A percentile compares a stretch with the other conserved stretches of the same genome.
Evolutionary conservation across 345 rosid genomes (phyloP).

Genomic region (Mallotus nudiflorus): DNA sequence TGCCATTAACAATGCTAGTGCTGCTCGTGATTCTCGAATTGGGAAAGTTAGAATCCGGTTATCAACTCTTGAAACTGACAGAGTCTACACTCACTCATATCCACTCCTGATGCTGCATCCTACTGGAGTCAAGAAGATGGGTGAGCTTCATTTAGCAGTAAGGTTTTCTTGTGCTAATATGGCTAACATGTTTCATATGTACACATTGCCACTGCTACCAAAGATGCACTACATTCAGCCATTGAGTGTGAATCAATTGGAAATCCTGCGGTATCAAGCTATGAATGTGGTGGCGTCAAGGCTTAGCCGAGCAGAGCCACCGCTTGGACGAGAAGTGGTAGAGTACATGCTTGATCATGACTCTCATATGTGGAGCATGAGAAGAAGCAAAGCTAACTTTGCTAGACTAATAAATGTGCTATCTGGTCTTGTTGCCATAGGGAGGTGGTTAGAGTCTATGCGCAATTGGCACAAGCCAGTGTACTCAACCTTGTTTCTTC

Average conservation of each 20-base stretch:
- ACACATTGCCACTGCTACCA: conserved; percentile 54
- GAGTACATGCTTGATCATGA: conserved; percentile 78
- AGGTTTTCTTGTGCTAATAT: conserved; percentile 61
- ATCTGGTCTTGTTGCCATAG: conserved; percentile 42
- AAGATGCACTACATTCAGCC: conserved; percentile 73
- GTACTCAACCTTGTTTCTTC: conserved; percentile 47
- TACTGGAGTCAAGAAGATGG: conserved; percentile 66
- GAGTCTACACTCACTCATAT: conserved; percentile 75
- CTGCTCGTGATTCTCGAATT: conserved; percentile 46
- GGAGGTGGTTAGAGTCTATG: conserved; percentile 38
- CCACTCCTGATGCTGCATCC: conserved; percentile 64
- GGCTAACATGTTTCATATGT: conserved; percentile 62
- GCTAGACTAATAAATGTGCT: conserved; percentile 56
- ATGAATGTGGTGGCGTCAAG: conserved; percentile 56
- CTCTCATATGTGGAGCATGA: conserved; percentile 82
- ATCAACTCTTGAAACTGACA: conserved; percentile 56
- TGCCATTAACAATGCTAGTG: conserved; percentile 23
- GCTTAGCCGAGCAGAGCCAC: conserved; percentile 67
- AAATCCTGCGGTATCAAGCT: conserved; percentile 60
- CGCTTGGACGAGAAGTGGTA: conserved; percentile 66
- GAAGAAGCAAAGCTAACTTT: conserved; percentile 79
- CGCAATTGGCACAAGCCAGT: conserved; percentile 59
- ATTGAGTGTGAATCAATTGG: conserved; percentile 53
- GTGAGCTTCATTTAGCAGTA: conserved; percentile 74
- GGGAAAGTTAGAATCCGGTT: conserved; percentile 72